These are phyloP conservation scores for Suillus brevipes DNA, from an alignment of 768 basidiomycete genomes.

Conservation along the genomic window DNA sequence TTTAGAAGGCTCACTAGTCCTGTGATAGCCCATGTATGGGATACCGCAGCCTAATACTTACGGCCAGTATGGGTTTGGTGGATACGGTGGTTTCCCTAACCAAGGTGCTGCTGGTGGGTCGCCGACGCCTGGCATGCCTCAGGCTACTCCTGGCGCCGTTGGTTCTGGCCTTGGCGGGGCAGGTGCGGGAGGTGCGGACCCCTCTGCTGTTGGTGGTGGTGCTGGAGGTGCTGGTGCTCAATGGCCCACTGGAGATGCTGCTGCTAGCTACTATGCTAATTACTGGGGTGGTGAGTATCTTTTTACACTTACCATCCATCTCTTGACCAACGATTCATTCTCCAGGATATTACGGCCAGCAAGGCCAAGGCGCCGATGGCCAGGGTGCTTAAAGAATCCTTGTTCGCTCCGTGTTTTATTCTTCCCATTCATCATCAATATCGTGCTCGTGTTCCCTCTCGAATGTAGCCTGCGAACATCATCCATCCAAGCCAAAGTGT, in stretches of 20 bases:
- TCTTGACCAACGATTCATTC: conserved; percentile 16
- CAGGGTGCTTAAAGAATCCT: conserved; percentile 33
- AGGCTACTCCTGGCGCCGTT: conserved; percentile 56
- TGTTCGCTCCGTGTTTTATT: conserved; percentile 28
- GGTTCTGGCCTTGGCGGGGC: conserved; percentile 54
- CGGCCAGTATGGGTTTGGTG: conserved; percentile 72
- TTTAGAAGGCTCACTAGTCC: conserved; percentile 9
- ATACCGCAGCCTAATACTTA: conserved; percentile 83
- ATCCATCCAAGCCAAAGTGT: conserved; percentile 22
- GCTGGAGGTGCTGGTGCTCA: conserved; percentile 69
- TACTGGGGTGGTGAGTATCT: conserved; percentile 76
- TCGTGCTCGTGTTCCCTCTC: conserved; percentile 22
- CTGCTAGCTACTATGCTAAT: conserved; percentile 74
- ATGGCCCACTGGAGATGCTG: conserved; percentile 75
- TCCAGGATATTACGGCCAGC: conserved; percentile 81
- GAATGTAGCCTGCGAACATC: conserved; percentile 35
- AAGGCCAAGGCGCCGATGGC: conserved; percentile 60
- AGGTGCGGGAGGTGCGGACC: conserved; percentile 58
- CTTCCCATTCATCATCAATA: conserved; percentile 21
- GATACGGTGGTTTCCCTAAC: conserved; percentile 69
- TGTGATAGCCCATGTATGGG: conserved; percentile 78
- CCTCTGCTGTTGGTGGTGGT: conserved; percentile 45
- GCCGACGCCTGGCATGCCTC: conserved; percentile 46
- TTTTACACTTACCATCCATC: neutral
- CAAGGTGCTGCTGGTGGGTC: conserved; percentile 49